A percentile compares a stretch with the other conserved stretches of the same genome.
phyloP scores from a whole-genome alignment of 805 yeast genomes.

The Candida ascalaphidarum region DNA sequence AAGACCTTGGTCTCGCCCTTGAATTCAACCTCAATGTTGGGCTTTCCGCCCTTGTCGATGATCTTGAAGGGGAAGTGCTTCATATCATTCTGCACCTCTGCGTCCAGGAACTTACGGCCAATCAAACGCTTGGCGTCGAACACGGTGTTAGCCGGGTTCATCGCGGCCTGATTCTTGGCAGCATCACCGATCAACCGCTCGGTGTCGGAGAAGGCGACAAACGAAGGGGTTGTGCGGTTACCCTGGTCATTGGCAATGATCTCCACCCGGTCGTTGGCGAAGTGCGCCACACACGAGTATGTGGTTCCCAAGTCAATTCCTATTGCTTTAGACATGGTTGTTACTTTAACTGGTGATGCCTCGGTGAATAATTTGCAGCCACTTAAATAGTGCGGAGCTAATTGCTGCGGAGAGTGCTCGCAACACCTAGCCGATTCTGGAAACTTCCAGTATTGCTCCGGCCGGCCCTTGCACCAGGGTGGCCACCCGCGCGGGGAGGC shows the following conservation, averaged over 20 bases:
- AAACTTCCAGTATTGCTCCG: no score
- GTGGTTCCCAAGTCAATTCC: conserved; percentile 98
- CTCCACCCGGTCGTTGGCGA: conserved; percentile 74
- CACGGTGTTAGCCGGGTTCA: conserved; percentile 89
- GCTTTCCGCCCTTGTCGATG: conserved; percentile 74
- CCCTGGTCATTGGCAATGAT: conserved; percentile 97
- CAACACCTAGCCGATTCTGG: no score
- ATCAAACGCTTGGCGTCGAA: conserved; percentile 95
- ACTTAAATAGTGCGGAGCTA: no score
- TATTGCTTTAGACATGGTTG: conserved; percentile 38
- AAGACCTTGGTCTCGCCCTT: conserved; percentile 81
- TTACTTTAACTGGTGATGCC: no score
- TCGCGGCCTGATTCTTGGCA: conserved; percentile 97
- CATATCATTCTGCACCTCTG: conserved; percentile 69
- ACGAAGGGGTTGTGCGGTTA: conserved; percentile 96
- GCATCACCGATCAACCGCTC: conserved; percentile 97
- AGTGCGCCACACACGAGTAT: conserved; percentile 87
- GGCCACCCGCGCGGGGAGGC: no score
- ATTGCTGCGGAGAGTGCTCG: no score
- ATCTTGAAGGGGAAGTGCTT: conserved; percentile 89
- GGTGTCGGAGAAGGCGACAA: conserved; percentile 91
- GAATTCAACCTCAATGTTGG: conserved; percentile 78
- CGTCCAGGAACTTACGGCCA: conserved; percentile 71
- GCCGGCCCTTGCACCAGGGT: no score
- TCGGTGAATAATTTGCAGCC: no score